Evolutionary conservation across 352 stramenopile genomes (phyloP).

Genomic region (Phytophthora parvispora): DNA sequence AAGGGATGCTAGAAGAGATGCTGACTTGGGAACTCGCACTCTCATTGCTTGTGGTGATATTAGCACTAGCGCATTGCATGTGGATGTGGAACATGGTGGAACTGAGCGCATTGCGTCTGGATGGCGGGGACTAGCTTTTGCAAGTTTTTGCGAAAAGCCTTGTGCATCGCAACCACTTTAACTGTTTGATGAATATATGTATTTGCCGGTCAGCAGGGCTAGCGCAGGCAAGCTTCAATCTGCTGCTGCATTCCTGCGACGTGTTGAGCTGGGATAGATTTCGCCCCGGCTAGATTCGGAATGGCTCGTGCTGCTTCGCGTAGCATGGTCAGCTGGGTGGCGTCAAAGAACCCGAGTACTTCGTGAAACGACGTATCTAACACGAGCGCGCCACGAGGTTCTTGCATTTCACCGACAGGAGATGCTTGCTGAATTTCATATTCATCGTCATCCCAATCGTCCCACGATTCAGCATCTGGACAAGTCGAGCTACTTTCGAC

Average conservation of each 20-base stretch:
- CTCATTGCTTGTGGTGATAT: slow-evolving; percentile 18
- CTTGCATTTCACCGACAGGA: slow-evolving; percentile 5
- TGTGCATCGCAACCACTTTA: neutral
- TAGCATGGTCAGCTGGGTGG: slow-evolving; percentile 5
- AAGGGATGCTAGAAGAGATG: slow-evolving; percentile 8
- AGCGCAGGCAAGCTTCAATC: slow-evolving; percentile 10
- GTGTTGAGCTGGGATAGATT: slow-evolving; percentile 11
- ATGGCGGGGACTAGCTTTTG: slow-evolving; percentile 8
- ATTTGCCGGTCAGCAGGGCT: neutral
- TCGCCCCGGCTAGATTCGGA: neutral
- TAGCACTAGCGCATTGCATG: slow-evolving; percentile 30
- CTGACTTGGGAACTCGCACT: slow-evolving; percentile 20
- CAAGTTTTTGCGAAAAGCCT: neutral
- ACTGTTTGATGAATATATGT: slow-evolving; percentile 12
- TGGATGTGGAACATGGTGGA: slow-evolving; percentile 35
- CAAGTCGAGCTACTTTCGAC: neutral
- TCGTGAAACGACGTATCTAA: slow-evolving; percentile 21
- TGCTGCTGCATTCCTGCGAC: slow-evolving; percentile 31
- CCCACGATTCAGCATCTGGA: slow-evolving; percentile 27
- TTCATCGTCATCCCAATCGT: slow-evolving; percentile 56
- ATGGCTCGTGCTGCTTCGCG: neutral
- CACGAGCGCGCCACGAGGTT: neutral
- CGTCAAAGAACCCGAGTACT: slow-evolving; percentile 10
- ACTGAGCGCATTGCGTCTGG: slow-evolving; percentile 18
- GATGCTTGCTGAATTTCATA: slow-evolving; percentile 24